Evolutionary conservation across 345 rosid species (phyloP), one percentile per base, ranked within the genome.

Genomic region (Raphanus raphanistrum): DNA sequence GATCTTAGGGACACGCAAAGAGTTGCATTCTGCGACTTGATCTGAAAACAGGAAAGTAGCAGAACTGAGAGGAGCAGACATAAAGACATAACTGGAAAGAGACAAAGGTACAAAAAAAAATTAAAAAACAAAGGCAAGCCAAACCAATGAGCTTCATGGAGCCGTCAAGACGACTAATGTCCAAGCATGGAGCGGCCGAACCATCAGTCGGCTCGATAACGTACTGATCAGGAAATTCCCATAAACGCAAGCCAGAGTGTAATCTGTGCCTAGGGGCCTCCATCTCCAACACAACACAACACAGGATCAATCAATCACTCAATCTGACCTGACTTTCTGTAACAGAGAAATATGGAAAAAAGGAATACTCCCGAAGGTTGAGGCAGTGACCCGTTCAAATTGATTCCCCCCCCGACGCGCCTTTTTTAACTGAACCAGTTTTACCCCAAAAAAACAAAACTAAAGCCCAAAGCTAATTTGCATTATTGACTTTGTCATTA

Each of bases 161-260:
- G 71, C 92, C 98, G 79, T 95, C 97, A 32, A 81, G 74, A 32
- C 96, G 91, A 72, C 85, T 84, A 71, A 95, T 68, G 10, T 88
- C 83, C 80, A 95, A 69, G 69, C 87, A 85, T 67, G 97, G 85
- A 54, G 90, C 87, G 54, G 73, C 64, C 8, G 93, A 91, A 32
- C 99, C 98, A 81, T 95, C 94, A 59, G 89, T 89, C 55, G 99
- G 97, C 83, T 95, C 98, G 77, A 95, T 82, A 28, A 91, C 86
- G 80, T 87, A 95, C 86, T 92, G 90, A 84, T 95, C 97, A 9
- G 99, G 94, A 75, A 91, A 91, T 74, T 91, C 99, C 98, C 99
- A 95, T 15, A 92, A 82, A 50, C 96, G 90, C 92, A 92, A 81
- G 6, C 94, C 85, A 12, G 93, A 82, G 75, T 89, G 86, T n/a